These are phyloP conservation scores for Tricholomella constricta DNA, from an alignment of 768 basidiomycete species.

Conservation along the genomic window DNA sequence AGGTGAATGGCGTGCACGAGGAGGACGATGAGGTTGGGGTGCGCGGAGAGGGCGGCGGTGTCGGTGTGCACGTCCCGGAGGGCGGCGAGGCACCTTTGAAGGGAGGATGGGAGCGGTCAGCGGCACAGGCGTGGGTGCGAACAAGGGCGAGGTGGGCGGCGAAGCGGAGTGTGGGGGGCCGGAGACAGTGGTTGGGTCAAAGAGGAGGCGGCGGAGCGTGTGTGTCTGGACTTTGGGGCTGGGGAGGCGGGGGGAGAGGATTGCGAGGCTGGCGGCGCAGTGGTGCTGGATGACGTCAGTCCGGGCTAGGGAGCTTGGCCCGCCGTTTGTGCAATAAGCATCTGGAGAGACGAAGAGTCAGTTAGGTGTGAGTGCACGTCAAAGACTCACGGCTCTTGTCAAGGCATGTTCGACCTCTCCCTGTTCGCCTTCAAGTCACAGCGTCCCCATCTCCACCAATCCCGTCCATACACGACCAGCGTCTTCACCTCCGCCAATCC, in stretches of 20 bases:
- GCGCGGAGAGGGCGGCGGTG: constrained; percentile 6
- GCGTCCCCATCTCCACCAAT: constrained; percentile 65
- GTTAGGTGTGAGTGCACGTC: neutral
- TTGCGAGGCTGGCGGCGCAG: constrained; percentile 58
- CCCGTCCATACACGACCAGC: too few relatives aligned
- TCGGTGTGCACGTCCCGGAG: constrained; percentile 35
- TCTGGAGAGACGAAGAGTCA: constrained; percentile 27
- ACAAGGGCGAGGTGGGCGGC: constrained; percentile 58
- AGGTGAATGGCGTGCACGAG: constrained; percentile 59
- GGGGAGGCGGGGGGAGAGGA: constrained; percentile 64
- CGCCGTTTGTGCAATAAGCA: constrained; percentile 63
- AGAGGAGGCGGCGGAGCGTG: constrained; percentile 56
- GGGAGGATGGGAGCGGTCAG: constrained; percentile 9
- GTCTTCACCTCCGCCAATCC: constrained; percentile 72
- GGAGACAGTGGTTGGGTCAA: constrained; percentile 38
- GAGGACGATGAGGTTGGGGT: constrained; percentile 47
- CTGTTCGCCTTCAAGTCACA: constrained; percentile 48
- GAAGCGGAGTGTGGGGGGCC: constrained; percentile 52
- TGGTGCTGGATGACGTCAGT: constrained; percentile 71
- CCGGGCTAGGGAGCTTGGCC: neutral
- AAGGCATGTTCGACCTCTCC: constrained; percentile 68
- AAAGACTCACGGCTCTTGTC: constrained; percentile 63
- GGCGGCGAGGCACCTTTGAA: constrained; percentile 29
- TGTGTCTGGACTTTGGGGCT: constrained; percentile 64
- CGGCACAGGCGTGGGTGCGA: constrained; percentile 26